Percentiles rank a stretch among this genome's conserved stretches.
Evolutionary conservation across 192 early-diverging fungal genomes (phyloP).

Genomic region (Rhizophagus clarus): DNA sequence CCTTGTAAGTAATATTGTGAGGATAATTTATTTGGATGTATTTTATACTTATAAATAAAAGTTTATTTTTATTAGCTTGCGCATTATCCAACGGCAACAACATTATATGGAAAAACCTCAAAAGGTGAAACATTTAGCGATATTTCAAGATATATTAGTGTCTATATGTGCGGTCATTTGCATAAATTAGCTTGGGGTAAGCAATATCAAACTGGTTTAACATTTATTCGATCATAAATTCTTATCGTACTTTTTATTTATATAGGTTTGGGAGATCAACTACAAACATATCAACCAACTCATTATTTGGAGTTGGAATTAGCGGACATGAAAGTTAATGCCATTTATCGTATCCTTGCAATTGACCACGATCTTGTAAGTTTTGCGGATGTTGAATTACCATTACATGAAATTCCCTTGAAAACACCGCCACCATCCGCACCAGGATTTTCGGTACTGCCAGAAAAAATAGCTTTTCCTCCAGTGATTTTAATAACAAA

Average conservation of each 20-base stretch:
- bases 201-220: background rate
- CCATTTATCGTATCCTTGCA: slow-evolving; percentile 79
- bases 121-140: slow-evolving; percentile 61
- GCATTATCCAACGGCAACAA: slow-evolving; percentile 83
- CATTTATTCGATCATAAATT: background rate
- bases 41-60: slow-evolving; percentile 33
- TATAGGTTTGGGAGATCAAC: slow-evolving; percentile 53
- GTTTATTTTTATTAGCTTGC: slow-evolving; percentile 52
- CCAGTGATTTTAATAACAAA: slow-evolving; percentile 86
- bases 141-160: slow-evolving; percentile 62
- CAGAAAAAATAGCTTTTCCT: slow-evolving; percentile 34
- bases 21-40: background rate
- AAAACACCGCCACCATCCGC: slow-evolving; percentile 34
- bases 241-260: background rate
- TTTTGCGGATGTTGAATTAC: slow-evolving; percentile 74
- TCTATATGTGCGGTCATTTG: slow-evolving; percentile 87
- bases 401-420: slow-evolving; percentile 61
- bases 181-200: slow-evolving; percentile 69
- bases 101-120: slow-evolving; percentile 67
- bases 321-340: slow-evolving; percentile 89
- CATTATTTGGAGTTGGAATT: slow-evolving; percentile 83
- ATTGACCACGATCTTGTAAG: slow-evolving; percentile 87
- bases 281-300: slow-evolving; percentile 68
- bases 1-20: slow-evolving; percentile 49
- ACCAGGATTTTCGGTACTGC: background rate